These are phyloP conservation scores for Osmanthus fragrans DNA, from an alignment of 257 asterid genomes.

Conservation along the genomic window DNA sequence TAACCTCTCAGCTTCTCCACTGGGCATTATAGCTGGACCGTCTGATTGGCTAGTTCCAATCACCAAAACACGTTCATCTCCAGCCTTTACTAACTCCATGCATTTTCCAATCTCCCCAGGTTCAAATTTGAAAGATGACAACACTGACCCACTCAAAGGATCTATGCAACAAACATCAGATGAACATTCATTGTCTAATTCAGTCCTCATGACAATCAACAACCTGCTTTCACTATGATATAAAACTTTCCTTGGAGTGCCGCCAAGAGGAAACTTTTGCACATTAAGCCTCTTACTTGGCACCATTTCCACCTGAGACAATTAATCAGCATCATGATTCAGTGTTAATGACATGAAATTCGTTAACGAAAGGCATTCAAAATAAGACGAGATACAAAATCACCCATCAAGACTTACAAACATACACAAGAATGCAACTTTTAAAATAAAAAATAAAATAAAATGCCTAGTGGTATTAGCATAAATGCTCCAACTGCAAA, in stretches of 20 bases:
- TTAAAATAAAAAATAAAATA: not conserved
- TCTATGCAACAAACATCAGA: conserved; percentile 95
- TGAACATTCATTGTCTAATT: conserved; percentile 63
- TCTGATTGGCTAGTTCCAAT: conserved; percentile 89
- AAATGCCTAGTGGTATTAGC: not conserved
- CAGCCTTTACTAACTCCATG: conserved; percentile 86
- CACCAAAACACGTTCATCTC: conserved; percentile 77
- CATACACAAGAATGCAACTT: not conserved
- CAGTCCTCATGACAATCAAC: conserved; percentile 89
- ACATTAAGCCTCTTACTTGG: conserved; percentile 97
- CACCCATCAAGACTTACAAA: not conserved
- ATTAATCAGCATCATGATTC: conserved; percentile 17
- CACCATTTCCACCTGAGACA: conserved; percentile 91
- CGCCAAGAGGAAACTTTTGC: conserved; percentile 92
- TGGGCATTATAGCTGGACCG: conserved; percentile 94
- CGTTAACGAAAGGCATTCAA: not conserved
- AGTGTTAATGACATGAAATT: conserved; percentile 12
- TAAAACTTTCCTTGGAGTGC: conserved; percentile 90
- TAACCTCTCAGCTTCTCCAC: conserved; percentile 99
- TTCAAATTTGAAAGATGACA: conserved; percentile 81
- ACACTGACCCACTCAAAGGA: conserved; percentile 78
- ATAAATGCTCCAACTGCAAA: not conserved
- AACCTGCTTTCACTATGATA: conserved; percentile 80
- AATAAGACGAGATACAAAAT: conserved; percentile 14
- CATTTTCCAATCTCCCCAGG: conserved; percentile 95